A percentile compares a stretch with the other conserved stretches of the same genome.
phyloP scores from a whole-genome alignment of 805 yeast species.

The Starmerella roubikii region DNA sequence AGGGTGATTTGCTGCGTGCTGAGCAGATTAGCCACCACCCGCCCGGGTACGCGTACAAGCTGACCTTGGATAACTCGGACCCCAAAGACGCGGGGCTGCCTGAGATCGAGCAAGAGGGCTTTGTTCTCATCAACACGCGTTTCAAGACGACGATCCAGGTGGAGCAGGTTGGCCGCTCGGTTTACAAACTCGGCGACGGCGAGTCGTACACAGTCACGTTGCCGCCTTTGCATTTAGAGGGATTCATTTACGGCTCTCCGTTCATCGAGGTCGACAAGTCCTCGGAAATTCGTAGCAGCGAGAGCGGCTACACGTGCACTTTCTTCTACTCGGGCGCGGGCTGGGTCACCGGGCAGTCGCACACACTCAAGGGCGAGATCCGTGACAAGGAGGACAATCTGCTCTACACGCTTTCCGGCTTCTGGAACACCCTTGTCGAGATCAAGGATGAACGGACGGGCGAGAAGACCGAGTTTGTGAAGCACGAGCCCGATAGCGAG shows the following conservation, averaged over 20 bases:
- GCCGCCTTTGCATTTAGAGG: slow-evolving; percentile 92
- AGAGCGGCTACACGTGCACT: slow-evolving; percentile 53
- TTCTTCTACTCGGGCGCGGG: slow-evolving; percentile 87
- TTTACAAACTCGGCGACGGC: slow-evolving; percentile 39
- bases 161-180: slow-evolving; percentile 85
- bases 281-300: slow-evolving; percentile 66
- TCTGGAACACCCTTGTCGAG: slow-evolving; percentile 52
- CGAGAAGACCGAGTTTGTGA: slow-evolving; percentile 23
- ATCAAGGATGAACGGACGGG: slow-evolving; percentile 44
- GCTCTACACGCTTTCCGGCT: slow-evolving; percentile 70
- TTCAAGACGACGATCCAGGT: slow-evolving; percentile 71
- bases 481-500: slow-evolving; percentile 24
- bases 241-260: slow-evolving; percentile 79
- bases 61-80: slow-evolving; percentile 36
- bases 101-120: slow-evolving; percentile 69
- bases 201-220: slow-evolving; percentile 72
- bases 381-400: slow-evolving; percentile 38
- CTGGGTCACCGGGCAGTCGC: slow-evolving; percentile 88
- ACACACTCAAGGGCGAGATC: slow-evolving; percentile 77
- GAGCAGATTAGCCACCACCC: slow-evolving; percentile 98
- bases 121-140: slow-evolving; percentile 75
- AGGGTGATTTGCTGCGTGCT: slow-evolving; percentile 62
- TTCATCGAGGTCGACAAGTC: slow-evolving; percentile 88
- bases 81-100: slow-evolving; percentile 39
- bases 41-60: slow-evolving; percentile 86